These are phyloP conservation scores for Sarcodon aspratus DNA, from an alignment of 768 basidiomycete species.

Conservation along the genomic window DNA sequence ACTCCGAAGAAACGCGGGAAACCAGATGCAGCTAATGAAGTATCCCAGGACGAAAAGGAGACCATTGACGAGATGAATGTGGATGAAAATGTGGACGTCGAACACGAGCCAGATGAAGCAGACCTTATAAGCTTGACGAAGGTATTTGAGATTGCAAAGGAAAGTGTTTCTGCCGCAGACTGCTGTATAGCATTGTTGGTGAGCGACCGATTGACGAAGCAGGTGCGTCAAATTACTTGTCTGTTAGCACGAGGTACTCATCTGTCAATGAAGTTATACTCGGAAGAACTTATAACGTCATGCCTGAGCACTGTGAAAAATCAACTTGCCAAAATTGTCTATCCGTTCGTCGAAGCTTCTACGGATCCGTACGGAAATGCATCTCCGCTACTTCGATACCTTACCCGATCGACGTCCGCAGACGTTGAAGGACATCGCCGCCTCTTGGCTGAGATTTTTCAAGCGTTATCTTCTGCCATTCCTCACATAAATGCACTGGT, in stretches of 20 bases:
- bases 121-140: constrained; percentile 40
- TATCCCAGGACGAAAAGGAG: constrained; percentile 21
- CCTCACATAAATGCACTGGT: constrained; percentile 70
- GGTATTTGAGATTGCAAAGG: constrained; percentile 48
- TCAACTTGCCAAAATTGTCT: constrained; percentile 67
- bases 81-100: constrained; percentile 9
- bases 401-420: constrained; percentile 31
- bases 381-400: constrained; percentile 38
- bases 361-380: constrained; percentile 26
- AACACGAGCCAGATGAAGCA: constrained; percentile 20
- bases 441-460: constrained; percentile 58
- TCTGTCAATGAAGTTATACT: constrained; percentile 54
- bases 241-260: background rate
- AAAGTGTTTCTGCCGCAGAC: constrained; percentile 76
- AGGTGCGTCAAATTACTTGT: constrained; percentile 38
- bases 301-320: constrained; percentile 74
- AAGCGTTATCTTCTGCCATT: constrained; percentile 57
- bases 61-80: constrained; percentile 13
- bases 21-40: constrained; percentile 26
- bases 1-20: constrained; percentile 27
- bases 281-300: constrained; percentile 81
- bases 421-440: constrained; percentile 25
- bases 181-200: constrained; percentile 71
- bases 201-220: constrained; percentile 74
- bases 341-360: constrained; percentile 75